Conservation (phyloP, 2,329 filamentous ascomycete species). For the Acarospora socialis region DNA sequence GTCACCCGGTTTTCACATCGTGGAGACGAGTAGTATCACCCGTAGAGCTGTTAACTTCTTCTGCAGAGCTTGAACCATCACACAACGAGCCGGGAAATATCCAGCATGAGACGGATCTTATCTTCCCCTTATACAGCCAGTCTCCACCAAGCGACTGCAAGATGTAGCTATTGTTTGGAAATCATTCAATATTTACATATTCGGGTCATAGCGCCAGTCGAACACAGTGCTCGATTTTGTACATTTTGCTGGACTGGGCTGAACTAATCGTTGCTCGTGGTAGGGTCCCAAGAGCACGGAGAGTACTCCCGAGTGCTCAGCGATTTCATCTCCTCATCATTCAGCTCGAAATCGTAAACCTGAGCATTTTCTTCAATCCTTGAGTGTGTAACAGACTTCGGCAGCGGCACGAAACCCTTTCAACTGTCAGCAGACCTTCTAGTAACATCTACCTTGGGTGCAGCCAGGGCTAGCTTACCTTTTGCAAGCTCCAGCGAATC, state of each 20-base stretch:
- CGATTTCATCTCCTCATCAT: constrained; percentile 42
- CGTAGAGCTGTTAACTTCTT: too few species aligned
- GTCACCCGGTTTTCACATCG: too few species aligned
- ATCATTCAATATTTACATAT: too few species aligned
- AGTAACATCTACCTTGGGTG: background rate
- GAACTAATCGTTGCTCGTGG: constrained; percentile 11
- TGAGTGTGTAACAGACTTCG: constrained; percentile 45
- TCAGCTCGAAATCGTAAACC: constrained; percentile 46
- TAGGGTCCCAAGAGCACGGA: constrained; percentile 45
- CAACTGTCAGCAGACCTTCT: constrained; percentile 2
- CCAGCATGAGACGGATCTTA: too few species aligned
- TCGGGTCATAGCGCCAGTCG: too few species aligned
- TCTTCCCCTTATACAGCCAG: too few species aligned
- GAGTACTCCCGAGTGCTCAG: constrained; percentile 41
- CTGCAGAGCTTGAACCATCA: too few species aligned
- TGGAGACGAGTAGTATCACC: too few species aligned
- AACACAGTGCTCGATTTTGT: background rate
- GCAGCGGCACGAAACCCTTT: constrained; percentile 46
- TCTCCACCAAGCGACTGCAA: too few species aligned
- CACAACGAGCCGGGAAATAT: too few species aligned
- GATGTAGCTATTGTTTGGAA: too few species aligned
- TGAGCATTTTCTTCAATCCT: constrained; percentile 47
- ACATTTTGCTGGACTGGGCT: background rate
- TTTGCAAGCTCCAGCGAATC: constrained; percentile 47
- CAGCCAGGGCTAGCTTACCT: constrained; percentile 22